A percentile compares a stretch with the other conserved stretches of the same genome.
These are phyloP conservation scores for Arthroderma sp. DNA, from an alignment of 2,329 filamentous ascomycete species.

Conservation along the genomic window DNA sequence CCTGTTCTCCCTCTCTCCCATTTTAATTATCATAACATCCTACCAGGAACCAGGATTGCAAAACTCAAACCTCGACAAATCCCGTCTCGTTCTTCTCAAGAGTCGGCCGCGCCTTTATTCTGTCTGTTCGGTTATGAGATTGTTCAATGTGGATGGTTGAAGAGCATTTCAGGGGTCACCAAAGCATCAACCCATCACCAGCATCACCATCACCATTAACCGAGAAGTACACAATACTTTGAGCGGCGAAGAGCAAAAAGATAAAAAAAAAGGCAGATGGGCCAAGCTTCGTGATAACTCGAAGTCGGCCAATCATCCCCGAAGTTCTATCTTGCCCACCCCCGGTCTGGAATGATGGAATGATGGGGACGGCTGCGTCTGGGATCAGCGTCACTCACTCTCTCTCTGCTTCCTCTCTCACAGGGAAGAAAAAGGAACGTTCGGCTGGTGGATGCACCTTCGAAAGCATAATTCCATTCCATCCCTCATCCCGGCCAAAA, in stretches of 20 bases:
- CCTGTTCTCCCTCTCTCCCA: constrained; percentile 13
- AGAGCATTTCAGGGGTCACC: not conserved
- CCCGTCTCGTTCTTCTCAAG: not conserved
- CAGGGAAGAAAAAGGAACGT: constrained; percentile 1
- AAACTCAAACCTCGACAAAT: not conserved
- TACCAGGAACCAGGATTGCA: not conserved
- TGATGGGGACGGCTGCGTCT: not conserved
- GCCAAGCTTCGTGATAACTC: not conserved
- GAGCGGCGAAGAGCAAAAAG: not conserved
- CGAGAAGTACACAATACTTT: not conserved
- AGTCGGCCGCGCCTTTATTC: no score
- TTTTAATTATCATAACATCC: constrained; percentile 12
- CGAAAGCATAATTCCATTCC: not conserved
- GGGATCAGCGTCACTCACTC: constrained; percentile 1
- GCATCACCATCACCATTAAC: not conserved
- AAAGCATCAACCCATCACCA: not conserved
- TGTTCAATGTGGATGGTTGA: no score
- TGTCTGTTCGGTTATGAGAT: not conserved
- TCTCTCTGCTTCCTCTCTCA: not conserved
- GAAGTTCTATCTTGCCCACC: not conserved
- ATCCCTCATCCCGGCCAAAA: not conserved
- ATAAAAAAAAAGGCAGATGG: not conserved
- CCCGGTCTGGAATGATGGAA: not conserved
- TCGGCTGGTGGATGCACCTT: not conserved
- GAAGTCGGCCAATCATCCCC: not conserved